A percentile compares a stretch with the other conserved stretches of the same genome.
These are phyloP conservation scores for Lepiota subincarnata DNA, from an alignment of 768 basidiomycete species.

Conservation along the genomic window DNA sequence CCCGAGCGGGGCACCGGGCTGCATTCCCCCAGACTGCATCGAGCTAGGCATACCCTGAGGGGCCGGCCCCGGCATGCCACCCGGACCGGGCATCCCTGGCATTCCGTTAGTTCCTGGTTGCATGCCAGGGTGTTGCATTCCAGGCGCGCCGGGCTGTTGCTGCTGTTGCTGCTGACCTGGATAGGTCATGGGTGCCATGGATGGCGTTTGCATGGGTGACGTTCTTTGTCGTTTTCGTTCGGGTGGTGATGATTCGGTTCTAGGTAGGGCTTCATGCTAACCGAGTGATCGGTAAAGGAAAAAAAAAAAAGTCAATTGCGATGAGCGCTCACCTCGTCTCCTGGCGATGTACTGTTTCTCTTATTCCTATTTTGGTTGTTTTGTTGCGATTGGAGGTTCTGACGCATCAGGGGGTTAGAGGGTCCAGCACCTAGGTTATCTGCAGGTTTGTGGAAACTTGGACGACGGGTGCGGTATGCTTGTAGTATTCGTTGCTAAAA, in stretches of 20 bases:
- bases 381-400: conserved; percentile 17
- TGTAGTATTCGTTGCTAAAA: conserved; percentile 33
- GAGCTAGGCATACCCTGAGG: conserved; percentile 1
- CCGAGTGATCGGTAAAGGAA: conserved; percentile 9
- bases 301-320: background rate
- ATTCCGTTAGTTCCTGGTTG: conserved; percentile 4
- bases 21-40: conserved; percentile 9
- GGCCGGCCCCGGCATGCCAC: conserved; percentile 7
- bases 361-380: conserved; percentile 29
- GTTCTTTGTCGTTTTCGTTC: conserved; percentile 50
- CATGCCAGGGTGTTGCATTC: conserved; percentile 12
- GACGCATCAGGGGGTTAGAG: conserved; percentile 31
- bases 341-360: conserved; percentile 58
- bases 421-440: conserved; percentile 40
- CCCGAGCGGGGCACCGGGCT: conserved; percentile 5
- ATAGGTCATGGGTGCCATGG: conserved; percentile 22
- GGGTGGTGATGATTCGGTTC: conserved; percentile 53
- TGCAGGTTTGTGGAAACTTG: conserved; percentile 13
- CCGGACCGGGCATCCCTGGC: conserved; percentile 8
- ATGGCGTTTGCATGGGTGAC: conserved; percentile 47
- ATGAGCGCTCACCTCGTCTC: conserved; percentile 45
- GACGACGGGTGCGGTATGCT: conserved; percentile 7
- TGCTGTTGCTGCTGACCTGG: conserved; percentile 24
- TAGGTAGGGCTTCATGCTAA: conserved; percentile 45
- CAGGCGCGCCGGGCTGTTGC: conserved; percentile 15